A percentile compares a stretch with the other conserved stretches of the same genome.
phyloP scores from a whole-genome alignment of 2,329 filamentous ascomycete genomes.

The Aureobasidium namibiae region DNA sequence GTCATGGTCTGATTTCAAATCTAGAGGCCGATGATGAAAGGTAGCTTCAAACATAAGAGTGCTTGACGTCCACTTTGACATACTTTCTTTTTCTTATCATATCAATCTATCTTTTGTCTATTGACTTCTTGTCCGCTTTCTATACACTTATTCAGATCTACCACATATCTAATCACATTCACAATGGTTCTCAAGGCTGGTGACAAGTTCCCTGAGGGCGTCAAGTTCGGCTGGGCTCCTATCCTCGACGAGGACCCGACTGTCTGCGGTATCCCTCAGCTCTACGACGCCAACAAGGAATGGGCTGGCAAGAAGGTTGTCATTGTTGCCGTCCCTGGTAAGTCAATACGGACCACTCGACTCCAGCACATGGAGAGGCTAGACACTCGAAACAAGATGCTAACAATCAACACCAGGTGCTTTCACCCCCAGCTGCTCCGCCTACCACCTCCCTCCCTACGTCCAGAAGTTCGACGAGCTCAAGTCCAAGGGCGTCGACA shows the following conservation, averaged over 20 bases:
- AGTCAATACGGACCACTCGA: constrained; percentile 11
- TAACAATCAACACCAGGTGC: constrained; percentile 43
- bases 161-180: constrained; percentile 13
- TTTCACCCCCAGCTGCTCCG: constrained; percentile 82
- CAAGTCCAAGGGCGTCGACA: constrained; percentile 72
- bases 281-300: constrained; percentile 72
- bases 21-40: not conserved
- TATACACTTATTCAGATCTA: too few species aligned
- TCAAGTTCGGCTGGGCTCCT: constrained; percentile 76
- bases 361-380: not conserved
- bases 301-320: constrained; percentile 65
- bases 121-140: not conserved
- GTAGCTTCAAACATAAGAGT: not conserved
- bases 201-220: constrained; percentile 72
- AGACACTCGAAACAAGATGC: not conserved
- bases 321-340: constrained; percentile 58
- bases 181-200: constrained; percentile 66
- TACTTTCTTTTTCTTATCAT: not conserved
- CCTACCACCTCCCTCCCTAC: constrained; percentile 73
- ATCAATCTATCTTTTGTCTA: not conserved
- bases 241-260: constrained; percentile 65
- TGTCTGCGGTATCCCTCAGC: constrained; percentile 67
- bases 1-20: constrained; percentile 10
- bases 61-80: not conserved
- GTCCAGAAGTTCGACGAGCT: constrained; percentile 62